A percentile compares a stretch with the other conserved stretches of the same genome.
phyloP scores from a whole-genome alignment of 1,284 basidiomycete genomes.

The Papiliotrema laurentii region DNA sequence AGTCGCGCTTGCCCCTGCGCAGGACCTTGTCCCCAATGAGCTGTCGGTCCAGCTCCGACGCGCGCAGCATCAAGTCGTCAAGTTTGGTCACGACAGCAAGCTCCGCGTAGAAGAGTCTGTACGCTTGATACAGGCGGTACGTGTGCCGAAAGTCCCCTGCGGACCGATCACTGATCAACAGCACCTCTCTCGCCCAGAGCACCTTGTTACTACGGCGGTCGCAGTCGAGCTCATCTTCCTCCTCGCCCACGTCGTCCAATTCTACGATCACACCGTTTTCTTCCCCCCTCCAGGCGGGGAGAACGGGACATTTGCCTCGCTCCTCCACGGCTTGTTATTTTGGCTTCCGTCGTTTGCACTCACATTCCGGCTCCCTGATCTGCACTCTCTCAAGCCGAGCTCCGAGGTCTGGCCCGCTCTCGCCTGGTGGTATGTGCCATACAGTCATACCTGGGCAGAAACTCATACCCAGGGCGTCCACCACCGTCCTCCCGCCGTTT shows the following conservation, averaged over 20 bases:
- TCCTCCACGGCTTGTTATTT: conserved; percentile 35
- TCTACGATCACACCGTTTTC: conserved; percentile 33
- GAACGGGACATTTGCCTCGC: conserved; percentile 27
- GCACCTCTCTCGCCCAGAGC: conserved; percentile 31
- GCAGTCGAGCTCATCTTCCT: conserved; percentile 32
- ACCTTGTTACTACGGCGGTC: conserved; percentile 27
- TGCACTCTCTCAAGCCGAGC: conserved; percentile 16
- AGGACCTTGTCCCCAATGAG: conserved; percentile 10
- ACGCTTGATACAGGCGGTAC: conserved; percentile 25
- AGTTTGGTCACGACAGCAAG: conserved; percentile 8
- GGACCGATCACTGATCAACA: conserved; percentile 5
- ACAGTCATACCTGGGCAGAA: not conserved
- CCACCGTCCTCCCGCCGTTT: conserved; percentile 41
- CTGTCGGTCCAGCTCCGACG: conserved; percentile 7
- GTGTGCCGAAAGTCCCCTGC: not conserved
- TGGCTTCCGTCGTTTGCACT: conserved; percentile 36
- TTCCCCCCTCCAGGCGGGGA: conserved; percentile 32
- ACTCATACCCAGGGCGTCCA: conserved; percentile 26
- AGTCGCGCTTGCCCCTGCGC: conserved; percentile 15
- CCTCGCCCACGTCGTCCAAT: conserved; percentile 33
- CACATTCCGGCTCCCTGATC: conserved; percentile 29
- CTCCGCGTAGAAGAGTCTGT: conserved; percentile 13
- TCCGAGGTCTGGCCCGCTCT: conserved; percentile 36
- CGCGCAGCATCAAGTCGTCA: conserved; percentile 8
- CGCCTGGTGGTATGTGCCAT: conserved; percentile 38